Base-by-base conservation (phyloP, 1,284 basidiomycete species). In the Sphaerobolus stellatus region DNA sequence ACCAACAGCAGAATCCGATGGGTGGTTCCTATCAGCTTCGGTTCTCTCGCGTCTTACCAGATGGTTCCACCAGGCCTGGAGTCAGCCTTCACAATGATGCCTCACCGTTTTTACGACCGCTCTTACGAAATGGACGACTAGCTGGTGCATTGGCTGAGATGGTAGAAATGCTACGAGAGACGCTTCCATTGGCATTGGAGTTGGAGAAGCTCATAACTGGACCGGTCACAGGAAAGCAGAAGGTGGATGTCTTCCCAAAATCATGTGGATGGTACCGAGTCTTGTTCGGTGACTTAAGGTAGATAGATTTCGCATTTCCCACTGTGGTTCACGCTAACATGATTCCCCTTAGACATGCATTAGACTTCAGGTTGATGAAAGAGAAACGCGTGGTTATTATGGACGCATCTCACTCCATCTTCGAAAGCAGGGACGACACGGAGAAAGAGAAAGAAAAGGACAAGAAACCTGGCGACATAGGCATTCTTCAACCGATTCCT, bases 261-360 rank as follows among this genome's bases (percentile, higher is more conserved):
- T 79, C 85, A 4, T 83, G 86, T 34, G 86, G 86, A 5, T 92
- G 90, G 90, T 91, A 86, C 71, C 75, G 90, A 50, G 68, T 92
- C 30, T 69, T 88, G 45, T 88, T 88, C 59, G 78, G 80, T 11
- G 83, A 88, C 64, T 73, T 83, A 29, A 78, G 80, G 84, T 85
- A n/a, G n/a, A n/a, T 66, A 52, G 73, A 52, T 1, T 27, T 8
- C 16, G 30, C 50, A 51, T 41, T n/a, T 18, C 29, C 33, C 43
- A 49, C 34, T 30, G 18, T 34, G 61, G 41, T 46, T 25, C 56
- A 9, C 28, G 45, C 56, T 43, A 33, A 24, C 31, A 24, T 56
- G 18, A 49, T 45, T 44, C 29, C 16, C 18, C 36, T 47, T 56
- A 88, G 86, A 62, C 83, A 90, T 65, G 90, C 87, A 0, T 73